phyloP scores from a whole-genome alignment of 768 basidiomycete genomes.

The Hirschioporus abietinus region DNA sequence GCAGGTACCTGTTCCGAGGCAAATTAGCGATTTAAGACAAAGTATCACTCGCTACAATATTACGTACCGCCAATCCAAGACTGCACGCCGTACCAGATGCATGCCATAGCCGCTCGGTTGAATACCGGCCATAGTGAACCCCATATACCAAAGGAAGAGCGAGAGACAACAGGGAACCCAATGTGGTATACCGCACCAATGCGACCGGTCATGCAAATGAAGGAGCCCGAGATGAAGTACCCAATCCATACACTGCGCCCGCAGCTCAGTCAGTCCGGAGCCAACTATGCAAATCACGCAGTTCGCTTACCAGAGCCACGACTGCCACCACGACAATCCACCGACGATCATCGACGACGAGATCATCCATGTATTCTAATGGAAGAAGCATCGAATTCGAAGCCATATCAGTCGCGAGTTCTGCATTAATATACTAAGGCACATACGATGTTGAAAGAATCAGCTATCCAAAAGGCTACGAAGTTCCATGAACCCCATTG shows the following conservation, averaged over 20 bases:
- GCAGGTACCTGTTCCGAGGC: constrained; percentile 39
- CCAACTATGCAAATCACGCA: background rate
- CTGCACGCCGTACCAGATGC: constrained; percentile 77
- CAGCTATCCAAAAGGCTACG: constrained; percentile 73
- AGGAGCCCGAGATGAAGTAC: constrained; percentile 49
- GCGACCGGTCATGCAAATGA: constrained; percentile 73
- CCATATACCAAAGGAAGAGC: constrained; percentile 75
- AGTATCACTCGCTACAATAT: background rate
- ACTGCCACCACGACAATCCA: constrained; percentile 79
- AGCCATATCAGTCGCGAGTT: background rate
- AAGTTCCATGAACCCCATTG: constrained; percentile 67
- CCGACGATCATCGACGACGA: constrained; percentile 69
- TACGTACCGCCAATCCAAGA: constrained; percentile 63
- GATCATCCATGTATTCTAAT: constrained; percentile 61
- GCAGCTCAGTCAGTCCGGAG: background rate
- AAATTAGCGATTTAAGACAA: background rate
- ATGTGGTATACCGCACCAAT: constrained; percentile 75
- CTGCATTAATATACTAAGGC: constrained; percentile 7
- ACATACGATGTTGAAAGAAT: constrained; percentile 72
- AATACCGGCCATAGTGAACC: constrained; percentile 78
- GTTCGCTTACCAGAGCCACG: constrained; percentile 54
- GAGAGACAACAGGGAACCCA: constrained; percentile 69
- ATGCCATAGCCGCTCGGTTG: constrained; percentile 68
- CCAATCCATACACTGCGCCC: constrained; percentile 36
- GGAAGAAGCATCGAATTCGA: constrained; percentile 2